Percentiles rank a stretch among this genome's conserved stretches.
These are phyloP conservation scores for Thelephora ganbajun DNA, from an alignment of 768 basidiomycete species.

Conservation along the genomic window DNA sequence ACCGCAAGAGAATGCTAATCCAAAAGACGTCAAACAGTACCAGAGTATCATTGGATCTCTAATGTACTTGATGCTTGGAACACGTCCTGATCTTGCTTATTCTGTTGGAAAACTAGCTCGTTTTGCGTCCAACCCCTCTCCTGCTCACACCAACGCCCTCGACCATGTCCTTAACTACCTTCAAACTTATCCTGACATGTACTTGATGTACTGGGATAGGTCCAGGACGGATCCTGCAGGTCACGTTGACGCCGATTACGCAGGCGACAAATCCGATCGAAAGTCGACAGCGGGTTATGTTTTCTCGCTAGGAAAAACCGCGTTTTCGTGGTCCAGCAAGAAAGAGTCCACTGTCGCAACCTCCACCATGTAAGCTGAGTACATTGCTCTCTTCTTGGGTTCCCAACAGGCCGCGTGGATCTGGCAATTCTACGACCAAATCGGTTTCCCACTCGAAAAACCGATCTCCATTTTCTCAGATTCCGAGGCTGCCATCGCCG, in stretches of 20 bases:
- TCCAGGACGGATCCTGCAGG: conserved; percentile 3
- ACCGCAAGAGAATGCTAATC: background rate
- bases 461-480: conserved; percentile 5
- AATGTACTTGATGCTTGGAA: conserved; percentile 17
- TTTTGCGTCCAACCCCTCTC: conserved; percentile 17
- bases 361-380: conserved; percentile 26
- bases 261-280: conserved; percentile 12
- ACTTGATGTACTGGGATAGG: background rate
- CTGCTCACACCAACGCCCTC: conserved; percentile 16
- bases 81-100: conserved; percentile 22
- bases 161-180: conserved; percentile 17
- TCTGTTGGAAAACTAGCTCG: conserved; percentile 18
- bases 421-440: conserved; percentile 3
- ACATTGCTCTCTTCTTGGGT: conserved; percentile 19
- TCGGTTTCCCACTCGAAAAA: conserved; percentile 1
- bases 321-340: conserved; percentile 17
- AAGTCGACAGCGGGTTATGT: conserved; percentile 22
- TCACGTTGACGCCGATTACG: conserved; percentile 22
- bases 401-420: conserved; percentile 13
- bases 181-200: no score
- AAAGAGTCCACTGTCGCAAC: conserved; percentile 15
- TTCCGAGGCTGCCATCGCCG: conserved; percentile 6
- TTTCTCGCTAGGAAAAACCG: conserved; percentile 17
- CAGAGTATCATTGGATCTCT: conserved; percentile 11
- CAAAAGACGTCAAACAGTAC: conserved; percentile 9